Conservation (phyloP, 225 moss, liverwort and hornwort genomes). For the Physcomitrellopsis africana region DNA sequence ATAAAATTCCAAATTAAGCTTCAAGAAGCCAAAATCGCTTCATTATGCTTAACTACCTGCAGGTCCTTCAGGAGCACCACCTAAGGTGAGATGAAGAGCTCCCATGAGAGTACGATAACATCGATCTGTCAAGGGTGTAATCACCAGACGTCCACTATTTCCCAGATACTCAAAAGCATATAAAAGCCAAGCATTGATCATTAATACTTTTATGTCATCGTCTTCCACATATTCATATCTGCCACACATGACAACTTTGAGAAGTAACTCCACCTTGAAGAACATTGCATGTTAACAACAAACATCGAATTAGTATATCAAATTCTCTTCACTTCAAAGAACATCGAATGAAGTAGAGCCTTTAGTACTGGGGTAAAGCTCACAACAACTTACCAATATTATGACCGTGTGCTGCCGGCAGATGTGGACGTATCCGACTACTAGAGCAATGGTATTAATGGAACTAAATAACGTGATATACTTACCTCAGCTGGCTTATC, state of each 20-base stretch:
- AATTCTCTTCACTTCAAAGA: neutral
- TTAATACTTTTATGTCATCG: conserved; percentile 65
- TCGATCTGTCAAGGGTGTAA: conserved; percentile 83
- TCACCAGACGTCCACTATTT: conserved; percentile 75
- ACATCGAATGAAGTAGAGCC: neutral
- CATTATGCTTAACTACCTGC: conserved; percentile 39
- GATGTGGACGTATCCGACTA: neutral
- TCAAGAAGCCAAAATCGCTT: neutral
- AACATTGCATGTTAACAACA: neutral
- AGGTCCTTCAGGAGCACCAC: conserved; percentile 90
- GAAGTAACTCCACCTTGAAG: neutral
- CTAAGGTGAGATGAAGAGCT: conserved; percentile 80
- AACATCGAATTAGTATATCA: neutral
- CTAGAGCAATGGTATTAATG: neutral
- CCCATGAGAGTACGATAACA: conserved; percentile 87
- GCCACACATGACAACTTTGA: neutral
- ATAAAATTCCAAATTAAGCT: neutral
- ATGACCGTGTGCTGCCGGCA: neutral
- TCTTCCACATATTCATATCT: conserved; percentile 65
- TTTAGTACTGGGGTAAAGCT: neutral
- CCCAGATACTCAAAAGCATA: conserved; percentile 85
- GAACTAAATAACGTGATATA: neutral
- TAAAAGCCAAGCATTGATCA: conserved; percentile 79
- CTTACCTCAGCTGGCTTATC: conserved; percentile 78
- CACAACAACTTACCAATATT: neutral